Evolutionary conservation across 176 grass and related monocot genomes (phyloP).

Genomic region (Carex cristatella): DNA sequence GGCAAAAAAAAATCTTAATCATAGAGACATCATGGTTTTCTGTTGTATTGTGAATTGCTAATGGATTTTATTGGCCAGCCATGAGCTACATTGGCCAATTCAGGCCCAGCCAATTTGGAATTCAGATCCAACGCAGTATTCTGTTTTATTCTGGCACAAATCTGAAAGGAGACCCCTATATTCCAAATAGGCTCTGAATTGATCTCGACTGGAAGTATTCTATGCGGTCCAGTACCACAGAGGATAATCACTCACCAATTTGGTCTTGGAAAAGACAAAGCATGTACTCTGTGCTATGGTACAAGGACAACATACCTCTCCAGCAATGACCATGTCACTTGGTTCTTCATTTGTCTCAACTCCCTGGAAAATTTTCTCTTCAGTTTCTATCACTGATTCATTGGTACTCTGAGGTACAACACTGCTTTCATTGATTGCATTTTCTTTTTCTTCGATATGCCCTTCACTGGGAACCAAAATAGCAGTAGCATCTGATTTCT

Average conservation of each 20-base stretch:
- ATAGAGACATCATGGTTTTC: not conserved
- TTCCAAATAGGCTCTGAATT: no score
- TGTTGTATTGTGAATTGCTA: not conserved
- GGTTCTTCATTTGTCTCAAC: constrained; percentile 11
- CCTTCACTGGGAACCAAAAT: not conserved
- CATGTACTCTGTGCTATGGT: not conserved
- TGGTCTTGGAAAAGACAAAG: not conserved
- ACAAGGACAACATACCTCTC: not conserved
- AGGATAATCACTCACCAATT: not conserved
- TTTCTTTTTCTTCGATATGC: constrained; percentile 3
- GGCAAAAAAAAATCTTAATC: not conserved
- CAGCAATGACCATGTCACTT: not conserved
- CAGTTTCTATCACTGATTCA: not conserved
- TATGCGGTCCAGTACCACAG: no score
- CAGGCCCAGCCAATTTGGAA: not conserved
- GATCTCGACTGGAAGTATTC: no score
- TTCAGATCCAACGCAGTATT: no score
- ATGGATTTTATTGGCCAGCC: not conserved
- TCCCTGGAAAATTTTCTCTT: not conserved
- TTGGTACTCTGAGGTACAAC: not conserved
- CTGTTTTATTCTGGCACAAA: no score
- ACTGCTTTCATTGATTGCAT: not conserved
- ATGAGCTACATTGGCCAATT: not conserved
- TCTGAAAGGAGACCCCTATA: no score
- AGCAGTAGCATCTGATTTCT: not conserved